phyloP scores from a whole-genome alignment of 208 protist genomes.

The Kentomonas sorsogonicus region DNA sequence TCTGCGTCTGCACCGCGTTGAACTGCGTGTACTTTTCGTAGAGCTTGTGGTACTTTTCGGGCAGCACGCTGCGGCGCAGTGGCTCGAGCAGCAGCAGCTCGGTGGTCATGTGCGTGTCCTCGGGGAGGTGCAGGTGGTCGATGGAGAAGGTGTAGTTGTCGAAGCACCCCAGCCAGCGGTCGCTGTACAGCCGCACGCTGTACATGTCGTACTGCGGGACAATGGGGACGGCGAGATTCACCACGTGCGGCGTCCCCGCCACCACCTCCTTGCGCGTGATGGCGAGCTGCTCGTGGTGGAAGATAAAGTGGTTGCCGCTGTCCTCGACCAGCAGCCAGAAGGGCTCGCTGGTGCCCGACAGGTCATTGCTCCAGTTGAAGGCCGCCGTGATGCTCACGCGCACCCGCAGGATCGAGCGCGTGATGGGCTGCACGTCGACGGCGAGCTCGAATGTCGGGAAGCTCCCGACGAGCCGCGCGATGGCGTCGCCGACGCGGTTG shows the following conservation, averaged over 20 bases:
- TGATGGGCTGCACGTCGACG: slow-evolving; percentile 96
- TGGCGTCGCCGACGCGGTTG: slow-evolving; percentile 67
- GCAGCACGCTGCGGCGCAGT: slow-evolving; percentile 88
- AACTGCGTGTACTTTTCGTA: slow-evolving; percentile 95
- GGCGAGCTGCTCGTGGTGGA: slow-evolving; percentile 76
- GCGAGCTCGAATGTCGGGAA: slow-evolving; percentile 91
- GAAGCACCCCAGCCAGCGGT: slow-evolving; percentile 92
- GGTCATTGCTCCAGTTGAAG: slow-evolving; percentile 93
- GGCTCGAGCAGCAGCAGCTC: slow-evolving; percentile 94
- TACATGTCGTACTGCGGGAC: slow-evolving; percentile 97
- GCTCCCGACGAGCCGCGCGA: slow-evolving; percentile 70
- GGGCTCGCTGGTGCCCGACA: slow-evolving; percentile 91
- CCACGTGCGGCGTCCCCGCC: slow-evolving; percentile 59
- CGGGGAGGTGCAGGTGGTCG: slow-evolving; percentile 93
- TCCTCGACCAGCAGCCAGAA: slow-evolving; percentile 98
- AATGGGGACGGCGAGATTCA: slow-evolving; percentile 96
- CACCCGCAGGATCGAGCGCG: slow-evolving; percentile 92
- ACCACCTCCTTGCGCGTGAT: slow-evolving; percentile 85
- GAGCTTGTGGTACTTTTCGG: slow-evolving; percentile 76
- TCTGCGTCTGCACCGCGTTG: slow-evolving; percentile 99
- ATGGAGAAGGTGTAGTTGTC: slow-evolving; percentile 91
- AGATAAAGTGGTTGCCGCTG: slow-evolving; percentile 93
- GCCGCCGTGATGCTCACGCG: slow-evolving; percentile 83
- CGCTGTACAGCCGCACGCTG: slow-evolving; percentile 92
- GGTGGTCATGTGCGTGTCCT: slow-evolving; percentile 92